phyloP scores from a whole-genome alignment of 495 filamentous ascomycete genomes.

The Copromyces sp. region DNA sequence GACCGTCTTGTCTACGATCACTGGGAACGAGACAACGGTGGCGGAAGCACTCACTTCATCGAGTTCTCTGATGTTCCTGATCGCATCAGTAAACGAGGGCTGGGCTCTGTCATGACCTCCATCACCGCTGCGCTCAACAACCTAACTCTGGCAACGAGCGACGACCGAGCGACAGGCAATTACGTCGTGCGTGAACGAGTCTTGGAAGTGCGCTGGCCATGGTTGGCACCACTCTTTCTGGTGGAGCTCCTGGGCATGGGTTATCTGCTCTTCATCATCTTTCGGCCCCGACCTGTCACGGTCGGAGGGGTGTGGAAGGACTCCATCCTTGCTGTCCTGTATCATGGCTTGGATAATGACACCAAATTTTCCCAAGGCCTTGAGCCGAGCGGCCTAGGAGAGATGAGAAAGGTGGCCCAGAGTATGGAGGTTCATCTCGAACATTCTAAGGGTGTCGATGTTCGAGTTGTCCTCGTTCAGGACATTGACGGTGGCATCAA shows the following conservation, averaged over 20 bases:
- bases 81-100: neutral
- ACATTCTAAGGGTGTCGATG: neutral
- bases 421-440: neutral
- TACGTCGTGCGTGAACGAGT: neutral
- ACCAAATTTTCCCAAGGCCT: neutral
- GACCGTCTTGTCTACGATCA: neutral
- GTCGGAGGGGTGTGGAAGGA: neutral
- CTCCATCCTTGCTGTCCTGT: neutral
- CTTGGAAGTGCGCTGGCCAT: neutral
- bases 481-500: neutral
- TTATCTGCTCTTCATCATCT: neutral
- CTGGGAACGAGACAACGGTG: neutral
- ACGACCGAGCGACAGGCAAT: neutral
- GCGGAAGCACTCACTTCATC: neutral
- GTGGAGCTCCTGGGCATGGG: neutral
- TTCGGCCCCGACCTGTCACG: neutral
- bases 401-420: neutral
- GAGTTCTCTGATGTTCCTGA: neutral
- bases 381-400: neutral
- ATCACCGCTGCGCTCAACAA: neutral
- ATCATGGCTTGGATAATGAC: neutral
- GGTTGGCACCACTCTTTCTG: neutral
- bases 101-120: neutral
- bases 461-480: neutral
- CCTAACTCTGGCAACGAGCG: neutral